Conservation (phyloP, 768 basidiomycete species). For the Suillus tomentosus region DNA sequence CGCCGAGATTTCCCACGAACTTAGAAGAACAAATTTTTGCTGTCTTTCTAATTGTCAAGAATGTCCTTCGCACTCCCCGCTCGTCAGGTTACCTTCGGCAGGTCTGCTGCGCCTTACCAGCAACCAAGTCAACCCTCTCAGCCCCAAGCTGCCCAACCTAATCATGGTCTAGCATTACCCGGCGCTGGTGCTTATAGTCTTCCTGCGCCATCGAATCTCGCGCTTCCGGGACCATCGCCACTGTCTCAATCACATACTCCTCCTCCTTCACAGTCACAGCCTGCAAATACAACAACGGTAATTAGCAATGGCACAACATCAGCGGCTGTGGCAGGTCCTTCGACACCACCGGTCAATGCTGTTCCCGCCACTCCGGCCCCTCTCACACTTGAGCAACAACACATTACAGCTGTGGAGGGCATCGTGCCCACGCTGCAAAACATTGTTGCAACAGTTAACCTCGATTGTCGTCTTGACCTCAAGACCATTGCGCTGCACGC, state of each 20-base stretch:
- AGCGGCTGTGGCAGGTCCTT: constrained; percentile 57
- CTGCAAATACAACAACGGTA: constrained; percentile 32
- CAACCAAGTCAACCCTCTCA: constrained; percentile 46
- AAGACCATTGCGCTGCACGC: constrained; percentile 99
- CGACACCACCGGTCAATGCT: constrained; percentile 51
- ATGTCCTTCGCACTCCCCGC: constrained; percentile 73
- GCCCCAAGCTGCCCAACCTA: constrained; percentile 35
- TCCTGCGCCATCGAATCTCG: constrained; percentile 43
- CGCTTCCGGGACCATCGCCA: constrained; percentile 59
- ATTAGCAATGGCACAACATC: constrained; percentile 33
- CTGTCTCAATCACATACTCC: constrained; percentile 46
- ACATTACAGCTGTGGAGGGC: constrained; percentile 96
- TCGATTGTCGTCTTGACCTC: constrained; percentile 93
- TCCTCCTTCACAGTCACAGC: constrained; percentile 30
- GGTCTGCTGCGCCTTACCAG: constrained; percentile 51
- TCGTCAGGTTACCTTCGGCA: constrained; percentile 77
- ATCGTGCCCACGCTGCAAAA: constrained; percentile 99
- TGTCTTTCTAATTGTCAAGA: constrained; percentile 11
- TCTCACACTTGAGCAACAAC: constrained; percentile 86
- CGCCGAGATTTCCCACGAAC: constrained; percentile 27
- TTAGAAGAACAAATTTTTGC: constrained; percentile 13
- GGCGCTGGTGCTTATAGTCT: constrained; percentile 47
- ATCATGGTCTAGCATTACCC: constrained; percentile 61
- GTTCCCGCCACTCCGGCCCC: constrained; percentile 70
- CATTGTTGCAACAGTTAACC: constrained; percentile 98